Conservation (phyloP, 176 grass and related monocot genomes). For the Puccinellia tenuiflora region DNA sequence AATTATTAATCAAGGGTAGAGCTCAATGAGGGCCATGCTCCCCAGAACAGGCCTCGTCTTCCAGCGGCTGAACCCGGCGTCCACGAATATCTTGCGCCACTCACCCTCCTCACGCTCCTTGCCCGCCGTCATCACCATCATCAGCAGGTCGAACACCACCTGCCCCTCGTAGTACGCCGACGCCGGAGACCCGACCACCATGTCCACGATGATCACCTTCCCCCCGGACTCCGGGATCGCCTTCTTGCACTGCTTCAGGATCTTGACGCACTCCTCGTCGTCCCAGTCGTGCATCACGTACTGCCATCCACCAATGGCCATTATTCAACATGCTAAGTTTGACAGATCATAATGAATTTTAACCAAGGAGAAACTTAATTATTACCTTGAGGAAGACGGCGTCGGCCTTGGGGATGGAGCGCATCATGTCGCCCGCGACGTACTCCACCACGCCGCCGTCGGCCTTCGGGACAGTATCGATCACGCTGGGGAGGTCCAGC, state of each 20-base stretch:
- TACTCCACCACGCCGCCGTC: constrained; percentile 2
- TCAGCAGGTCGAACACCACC: constrained; percentile 15
- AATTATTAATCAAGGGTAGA: not conserved
- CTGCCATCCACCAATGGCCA: not conserved
- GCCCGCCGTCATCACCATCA: constrained; percentile 29
- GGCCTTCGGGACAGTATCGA: not conserved
- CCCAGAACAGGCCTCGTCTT: constrained; percentile 9
- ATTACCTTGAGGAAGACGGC: constrained; percentile 28
- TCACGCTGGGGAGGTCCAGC: constrained; percentile 42
- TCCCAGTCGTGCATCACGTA: constrained; percentile 35
- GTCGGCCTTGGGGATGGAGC: constrained; percentile 22
- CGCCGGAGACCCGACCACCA: not conserved
- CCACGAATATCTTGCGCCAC: constrained; percentile 35
- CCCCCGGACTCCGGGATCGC: constrained; percentile 22
- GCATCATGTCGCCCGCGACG: constrained; percentile 44
- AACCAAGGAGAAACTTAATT: no score
- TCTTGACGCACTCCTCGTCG: constrained; percentile 36
- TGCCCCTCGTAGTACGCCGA: constrained; percentile 13
- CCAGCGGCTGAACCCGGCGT: constrained; percentile 25
- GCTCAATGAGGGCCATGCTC: constrained; percentile 29
- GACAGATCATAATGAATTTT: no score
- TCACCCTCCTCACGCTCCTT: constrained; percentile 48
- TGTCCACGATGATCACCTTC: constrained; percentile 47
- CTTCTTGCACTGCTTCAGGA: constrained; percentile 29
- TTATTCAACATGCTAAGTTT: no score